Percentiles rank a stretch among this genome's conserved stretches.
Evolutionary conservation across 2,329 filamentous ascomycete genomes (phyloP).

Genomic region (Parasarocladium wereldwijsianum): DNA sequence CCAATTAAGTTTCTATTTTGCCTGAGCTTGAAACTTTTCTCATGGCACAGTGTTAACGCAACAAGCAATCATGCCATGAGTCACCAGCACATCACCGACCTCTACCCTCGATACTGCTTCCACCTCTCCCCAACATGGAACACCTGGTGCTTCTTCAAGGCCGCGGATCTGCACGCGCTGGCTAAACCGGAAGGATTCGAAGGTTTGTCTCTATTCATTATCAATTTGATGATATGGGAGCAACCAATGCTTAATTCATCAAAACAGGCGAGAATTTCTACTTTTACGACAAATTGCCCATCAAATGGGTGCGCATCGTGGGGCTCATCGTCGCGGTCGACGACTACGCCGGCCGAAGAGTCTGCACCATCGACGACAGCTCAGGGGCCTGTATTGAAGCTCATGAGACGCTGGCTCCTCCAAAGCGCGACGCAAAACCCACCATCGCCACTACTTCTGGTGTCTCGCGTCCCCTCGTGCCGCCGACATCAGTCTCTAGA

Average conservation of each 20-base stretch:
- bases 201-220: slow-evolving; percentile 21
- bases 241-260: background rate
- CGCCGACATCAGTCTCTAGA: background rate
- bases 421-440: background rate
- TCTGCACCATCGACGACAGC: slow-evolving; percentile 51
- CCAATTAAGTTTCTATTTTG: too few relatives aligned
- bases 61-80: slow-evolving; percentile 34
- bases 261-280: slow-evolving; percentile 36
- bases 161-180: slow-evolving; percentile 33
- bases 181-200: slow-evolving; percentile 33
- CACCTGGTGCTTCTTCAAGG: slow-evolving; percentile 42
- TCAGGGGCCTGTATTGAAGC: slow-evolving; percentile 43
- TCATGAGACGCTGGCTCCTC: slow-evolving; percentile 6
- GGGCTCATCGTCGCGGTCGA: slow-evolving; percentile 54
- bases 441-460: background rate
- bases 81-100: slow-evolving; percentile 12
- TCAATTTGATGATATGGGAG: background rate
- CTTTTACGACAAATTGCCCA: slow-evolving; percentile 60
- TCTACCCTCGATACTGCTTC: slow-evolving; percentile 51
- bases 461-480: background rate
- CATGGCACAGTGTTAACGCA: too few relatives aligned
- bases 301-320: slow-evolving; percentile 59
- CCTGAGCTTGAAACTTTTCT: too few relatives aligned
- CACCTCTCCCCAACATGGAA: slow-evolving; percentile 45
- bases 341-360: slow-evolving; percentile 27